Percentiles rank a stretch among this genome's conserved stretches.
Conservation (phyloP, 2,329 filamentous ascomycete species). For the Colletotrichum cereale region DNA sequence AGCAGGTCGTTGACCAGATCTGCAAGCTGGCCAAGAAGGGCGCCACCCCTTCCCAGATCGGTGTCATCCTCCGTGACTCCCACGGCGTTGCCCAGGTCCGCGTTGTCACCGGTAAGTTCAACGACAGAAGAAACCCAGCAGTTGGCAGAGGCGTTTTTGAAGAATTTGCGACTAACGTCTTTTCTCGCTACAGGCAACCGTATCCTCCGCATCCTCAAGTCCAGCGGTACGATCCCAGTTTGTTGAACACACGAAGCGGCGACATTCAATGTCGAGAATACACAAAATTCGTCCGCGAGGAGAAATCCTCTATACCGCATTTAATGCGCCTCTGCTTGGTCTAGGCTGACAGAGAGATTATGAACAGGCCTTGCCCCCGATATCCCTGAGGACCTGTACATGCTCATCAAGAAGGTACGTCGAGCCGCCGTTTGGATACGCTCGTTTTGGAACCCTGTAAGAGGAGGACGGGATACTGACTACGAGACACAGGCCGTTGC, state of each 20-base stretch:
- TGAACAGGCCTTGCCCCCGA: constrained; percentile 94
- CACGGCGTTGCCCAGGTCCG: constrained; percentile 99
- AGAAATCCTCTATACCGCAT: constrained; percentile 39
- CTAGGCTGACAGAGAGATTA: constrained; percentile 93
- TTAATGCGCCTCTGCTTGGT: constrained; percentile 86
- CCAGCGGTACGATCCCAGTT: constrained; percentile 82
- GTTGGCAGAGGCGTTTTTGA: neutral
- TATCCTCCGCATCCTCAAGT: constrained; percentile 99
- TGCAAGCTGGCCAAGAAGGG: constrained; percentile 99
- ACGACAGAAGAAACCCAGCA: neutral
- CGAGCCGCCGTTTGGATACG: neutral
- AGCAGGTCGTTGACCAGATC: constrained; percentile 99
- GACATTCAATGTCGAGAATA: constrained; percentile 20
- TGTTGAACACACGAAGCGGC: constrained; percentile 41
- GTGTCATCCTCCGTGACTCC: constrained; percentile 97
- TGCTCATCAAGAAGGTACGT: constrained; percentile 98
- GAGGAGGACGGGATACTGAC: constrained; percentile 23
- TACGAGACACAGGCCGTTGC: constrained; percentile 79
- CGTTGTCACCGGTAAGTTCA: constrained; percentile 88
- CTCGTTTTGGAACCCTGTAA: neutral
- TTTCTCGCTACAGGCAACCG: constrained; percentile 86
- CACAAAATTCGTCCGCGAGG: constrained; percentile 28
- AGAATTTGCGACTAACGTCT: constrained; percentile 52
- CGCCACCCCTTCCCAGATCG: constrained; percentile 97
- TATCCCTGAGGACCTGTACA: constrained; percentile 99